phyloP scores from a whole-genome alignment of 75 land plant genomes.

The Ceratopteris richardii region DNA sequence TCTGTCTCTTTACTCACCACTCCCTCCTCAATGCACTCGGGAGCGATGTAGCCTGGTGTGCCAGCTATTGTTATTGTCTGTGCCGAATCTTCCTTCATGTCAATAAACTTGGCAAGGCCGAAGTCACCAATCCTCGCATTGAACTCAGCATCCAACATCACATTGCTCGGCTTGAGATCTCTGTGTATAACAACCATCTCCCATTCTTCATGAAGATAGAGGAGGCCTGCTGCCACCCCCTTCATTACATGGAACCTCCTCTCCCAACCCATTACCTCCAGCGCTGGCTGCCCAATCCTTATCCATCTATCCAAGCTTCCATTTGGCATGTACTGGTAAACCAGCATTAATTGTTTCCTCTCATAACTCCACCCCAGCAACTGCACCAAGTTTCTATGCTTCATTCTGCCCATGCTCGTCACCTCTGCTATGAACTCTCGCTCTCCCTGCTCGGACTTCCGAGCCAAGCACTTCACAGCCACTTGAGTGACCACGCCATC shows the following conservation, averaged over 20 bases:
- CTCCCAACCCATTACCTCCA: constrained; percentile 20
- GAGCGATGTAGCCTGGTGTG: constrained; percentile 54
- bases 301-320: constrained; percentile 44
- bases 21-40: constrained; percentile 25
- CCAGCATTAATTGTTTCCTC: constrained; percentile 23
- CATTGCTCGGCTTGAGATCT: constrained; percentile 52
- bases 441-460: constrained; percentile 30
- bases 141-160: constrained; percentile 46
- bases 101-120: constrained; percentile 35
- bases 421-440: constrained; percentile 56
- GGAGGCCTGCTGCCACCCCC: constrained; percentile 40
- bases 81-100: constrained; percentile 17
- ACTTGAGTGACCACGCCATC: constrained; percentile 13
- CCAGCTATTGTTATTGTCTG: constrained; percentile 43
- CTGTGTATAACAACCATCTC: constrained; percentile 47
- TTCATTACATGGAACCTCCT: constrained; percentile 30
- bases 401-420: constrained; percentile 50
- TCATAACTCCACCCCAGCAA: constrained; percentile 48
- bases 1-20: constrained; percentile 39
- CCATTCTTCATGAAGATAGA: constrained; percentile 45
- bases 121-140: constrained; percentile 48
- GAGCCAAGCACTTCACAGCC: constrained; percentile 57
- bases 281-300: not conserved
- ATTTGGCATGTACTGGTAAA: constrained; percentile 48
- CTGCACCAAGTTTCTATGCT: constrained; percentile 51